Percentiles rank a stretch among this genome's conserved stretches.
phyloP scores from a whole-genome alignment of 1,284 basidiomycete species.

The Wallemia mellicola region DNA sequence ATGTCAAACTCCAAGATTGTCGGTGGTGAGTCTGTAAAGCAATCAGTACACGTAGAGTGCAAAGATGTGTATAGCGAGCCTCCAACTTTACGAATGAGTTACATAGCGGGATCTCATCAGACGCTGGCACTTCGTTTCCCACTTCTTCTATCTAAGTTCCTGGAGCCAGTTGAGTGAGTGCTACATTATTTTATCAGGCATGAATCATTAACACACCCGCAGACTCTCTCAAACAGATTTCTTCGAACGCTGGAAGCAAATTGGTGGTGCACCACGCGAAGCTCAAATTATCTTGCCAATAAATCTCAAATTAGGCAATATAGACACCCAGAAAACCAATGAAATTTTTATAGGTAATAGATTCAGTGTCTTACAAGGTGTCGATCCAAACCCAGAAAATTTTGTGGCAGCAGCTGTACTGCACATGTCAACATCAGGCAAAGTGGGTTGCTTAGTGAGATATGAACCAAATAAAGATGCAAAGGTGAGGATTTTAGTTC shows the following conservation, averaged over 20 bases:
- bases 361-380: slow-evolving; percentile 41
- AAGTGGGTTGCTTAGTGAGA: slow-evolving; percentile 76
- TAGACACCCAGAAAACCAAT: slow-evolving; percentile 41
- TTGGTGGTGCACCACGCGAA: slow-evolving; percentile 77
- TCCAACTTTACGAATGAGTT: slow-evolving; percentile 65
- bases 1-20: slow-evolving; percentile 40
- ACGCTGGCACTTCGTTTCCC: slow-evolving; percentile 58
- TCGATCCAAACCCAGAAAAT: slow-evolving; percentile 64
- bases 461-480: slow-evolving; percentile 84
- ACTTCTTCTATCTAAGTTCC: slow-evolving; percentile 63
- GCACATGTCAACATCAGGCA: slow-evolving; percentile 56
- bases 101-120: slow-evolving; percentile 70
- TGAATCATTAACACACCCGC: background rate
- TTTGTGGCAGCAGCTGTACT: slow-evolving; percentile 74
- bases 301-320: slow-evolving; percentile 29
- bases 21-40: slow-evolving; percentile 64
- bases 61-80: slow-evolving; percentile 48
- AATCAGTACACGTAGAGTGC: slow-evolving; percentile 77
- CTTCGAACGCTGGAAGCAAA: slow-evolving; percentile 93
- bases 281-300: slow-evolving; percentile 66
- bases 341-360: slow-evolving; percentile 47
- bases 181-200: background rate
- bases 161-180: slow-evolving; percentile 48
- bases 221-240: slow-evolving; percentile 45
- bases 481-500: slow-evolving; percentile 27